Evolutionary conservation across 306 rosid species (phyloP).

Genomic region (Elaeagnus macrophylla): DNA sequence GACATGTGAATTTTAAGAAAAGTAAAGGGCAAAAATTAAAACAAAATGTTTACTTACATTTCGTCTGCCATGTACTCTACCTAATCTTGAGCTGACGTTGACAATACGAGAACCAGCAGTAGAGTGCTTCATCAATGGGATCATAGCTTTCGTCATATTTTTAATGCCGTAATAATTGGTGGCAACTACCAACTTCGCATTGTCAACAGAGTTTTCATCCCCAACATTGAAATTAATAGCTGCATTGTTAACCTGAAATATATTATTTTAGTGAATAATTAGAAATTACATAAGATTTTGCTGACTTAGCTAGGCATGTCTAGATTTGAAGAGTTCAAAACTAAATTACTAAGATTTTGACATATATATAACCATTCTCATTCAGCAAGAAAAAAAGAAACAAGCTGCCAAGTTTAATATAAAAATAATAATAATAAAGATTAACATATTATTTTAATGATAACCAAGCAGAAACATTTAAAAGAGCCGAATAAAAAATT

Average conservation of each 20-base stretch:
- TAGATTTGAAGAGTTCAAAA: too few relatives aligned
- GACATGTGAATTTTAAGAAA: not conserved
- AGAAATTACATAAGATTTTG: too few relatives aligned
- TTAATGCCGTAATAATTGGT: slow-evolving; percentile 77
- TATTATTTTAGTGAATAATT: not conserved
- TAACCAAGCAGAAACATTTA: not conserved
- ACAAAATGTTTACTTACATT: slow-evolving; percentile 42
- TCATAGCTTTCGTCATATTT: slow-evolving; percentile 65
- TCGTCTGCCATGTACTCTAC: slow-evolving; percentile 65
- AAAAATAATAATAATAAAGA: too few relatives aligned
- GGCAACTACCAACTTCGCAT: slow-evolving; percentile 47
- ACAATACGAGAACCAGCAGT: slow-evolving; percentile 62
- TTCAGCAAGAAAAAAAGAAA: not conserved
- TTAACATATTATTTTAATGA: too few relatives aligned
- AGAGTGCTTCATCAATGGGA: slow-evolving; percentile 77
- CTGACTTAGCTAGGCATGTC: too few relatives aligned
- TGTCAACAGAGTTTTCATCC: slow-evolving; percentile 58
- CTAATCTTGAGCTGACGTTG: slow-evolving; percentile 78
- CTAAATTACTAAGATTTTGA: too few relatives aligned
- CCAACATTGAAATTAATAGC: slow-evolving; percentile 87
- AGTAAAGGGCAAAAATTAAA: not conserved
- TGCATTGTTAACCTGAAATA: slow-evolving; percentile 70
- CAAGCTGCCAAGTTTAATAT: not conserved
- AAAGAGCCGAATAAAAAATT: not conserved
- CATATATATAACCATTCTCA: too few relatives aligned